Evolutionary conservation across 805 yeast species (phyloP).

Genomic region (Yamadazyma sp.): DNA sequence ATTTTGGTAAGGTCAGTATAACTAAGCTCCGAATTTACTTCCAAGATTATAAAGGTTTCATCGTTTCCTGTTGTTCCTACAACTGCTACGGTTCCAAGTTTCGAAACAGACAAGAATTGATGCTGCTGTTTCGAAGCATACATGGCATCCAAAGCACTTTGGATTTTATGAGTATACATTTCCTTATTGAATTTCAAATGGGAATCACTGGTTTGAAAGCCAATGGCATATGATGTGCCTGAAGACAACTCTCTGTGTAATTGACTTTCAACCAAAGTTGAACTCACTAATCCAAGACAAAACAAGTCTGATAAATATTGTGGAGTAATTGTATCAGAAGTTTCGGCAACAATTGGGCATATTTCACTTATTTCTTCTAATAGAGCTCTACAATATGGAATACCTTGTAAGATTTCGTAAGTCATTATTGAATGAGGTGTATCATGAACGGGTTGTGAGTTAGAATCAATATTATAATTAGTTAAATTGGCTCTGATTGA

Average conservation of each 20-base stretch:
- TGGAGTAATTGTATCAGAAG: slow-evolving; percentile 48
- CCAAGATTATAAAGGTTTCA: slow-evolving; percentile 45
- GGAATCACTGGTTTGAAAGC: slow-evolving; percentile 32
- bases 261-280: slow-evolving; percentile 46
- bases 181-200: slow-evolving; percentile 16
- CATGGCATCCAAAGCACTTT: slow-evolving; percentile 44
- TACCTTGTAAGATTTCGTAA: slow-evolving; percentile 35
- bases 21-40: slow-evolving; percentile 17
- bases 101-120: slow-evolving; percentile 46
- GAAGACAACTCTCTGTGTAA: slow-evolving; percentile 50
- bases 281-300: slow-evolving; percentile 42
- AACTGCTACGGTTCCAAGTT: slow-evolving; percentile 47
- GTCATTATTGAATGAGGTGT: slow-evolving; percentile 17
- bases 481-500: slow-evolving; percentile 39
- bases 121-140: slow-evolving; percentile 42
- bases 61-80: slow-evolving; percentile 49
- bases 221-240: slow-evolving; percentile 49
- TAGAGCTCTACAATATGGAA: slow-evolving; percentile 39
- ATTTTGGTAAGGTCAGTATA: slow-evolving; percentile 14
- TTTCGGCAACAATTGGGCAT: slow-evolving; percentile 45
- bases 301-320: slow-evolving; percentile 49
- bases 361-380: slow-evolving; percentile 38
- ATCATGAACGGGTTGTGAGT: too few species aligned
- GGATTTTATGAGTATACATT: slow-evolving; percentile 28
- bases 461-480: slow-evolving; percentile 16